phyloP scores from a whole-genome alignment of 352 stramenopile species.

The Phytophthora brassicae region DNA sequence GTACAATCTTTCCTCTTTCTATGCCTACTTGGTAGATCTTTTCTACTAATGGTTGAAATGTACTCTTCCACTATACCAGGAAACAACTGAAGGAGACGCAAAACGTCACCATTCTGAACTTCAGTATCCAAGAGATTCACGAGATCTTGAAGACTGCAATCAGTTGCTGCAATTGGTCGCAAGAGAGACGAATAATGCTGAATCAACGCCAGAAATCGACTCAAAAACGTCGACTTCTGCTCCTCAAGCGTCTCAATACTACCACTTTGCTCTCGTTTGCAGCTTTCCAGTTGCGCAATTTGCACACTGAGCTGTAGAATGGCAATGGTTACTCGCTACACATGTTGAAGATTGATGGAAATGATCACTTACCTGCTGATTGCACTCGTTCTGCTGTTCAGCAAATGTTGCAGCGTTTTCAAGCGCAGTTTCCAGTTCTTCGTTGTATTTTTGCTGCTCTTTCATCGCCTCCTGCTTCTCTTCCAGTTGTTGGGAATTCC shows the following conservation, averaged over 20 bases:
- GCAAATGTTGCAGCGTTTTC: conserved; percentile 29
- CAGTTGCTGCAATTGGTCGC: conserved; percentile 10
- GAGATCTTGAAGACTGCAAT: conserved; percentile 20
- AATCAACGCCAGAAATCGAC: conserved; percentile 19
- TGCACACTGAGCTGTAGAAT: conserved; percentile 18
- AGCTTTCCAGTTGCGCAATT: conserved; percentile 16
- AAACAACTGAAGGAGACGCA: conserved; percentile 53
- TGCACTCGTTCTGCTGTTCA: conserved; percentile 44
- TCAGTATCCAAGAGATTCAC: conserved; percentile 22
- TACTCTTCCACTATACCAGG: conserved; percentile 55
- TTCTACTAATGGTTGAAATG: conserved; percentile 2
- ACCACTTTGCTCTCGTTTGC: conserved; percentile 15
- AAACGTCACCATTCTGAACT: conserved; percentile 35
- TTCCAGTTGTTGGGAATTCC: conserved; percentile 14
- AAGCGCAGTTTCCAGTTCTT: conserved; percentile 25
- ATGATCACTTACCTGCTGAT: conserved; percentile 28
- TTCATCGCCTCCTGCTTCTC: conserved; percentile 18
- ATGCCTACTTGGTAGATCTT: too few species aligned
- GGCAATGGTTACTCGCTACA: not conserved
- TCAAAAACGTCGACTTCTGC: conserved; percentile 16
- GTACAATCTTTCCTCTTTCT: too few species aligned
- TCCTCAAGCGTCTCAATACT: conserved; percentile 13
- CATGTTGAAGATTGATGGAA: too few species aligned
- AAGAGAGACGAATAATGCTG: conserved; percentile 24
- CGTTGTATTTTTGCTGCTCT: conserved; percentile 10